Evolutionary conservation across 805 yeast genomes (phyloP), one percentile per base, ranked within the genome.

Genomic region (Ogataea thermomethanolica): DNA sequence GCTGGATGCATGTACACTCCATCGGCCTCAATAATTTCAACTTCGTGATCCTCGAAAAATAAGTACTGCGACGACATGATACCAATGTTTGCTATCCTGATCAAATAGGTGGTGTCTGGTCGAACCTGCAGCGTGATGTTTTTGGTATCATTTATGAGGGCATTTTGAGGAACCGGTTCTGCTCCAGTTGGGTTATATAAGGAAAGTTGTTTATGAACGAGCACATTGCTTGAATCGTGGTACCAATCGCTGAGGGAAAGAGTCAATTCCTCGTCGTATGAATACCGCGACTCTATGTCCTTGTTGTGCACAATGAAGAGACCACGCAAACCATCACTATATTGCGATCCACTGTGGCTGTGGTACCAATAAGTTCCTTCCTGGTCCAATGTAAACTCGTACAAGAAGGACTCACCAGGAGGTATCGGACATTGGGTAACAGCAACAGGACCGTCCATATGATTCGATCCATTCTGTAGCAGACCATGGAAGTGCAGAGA

Each of bases 321-420:
- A 0, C 83, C 89, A 51, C 91, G 70, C 45, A 84, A 62, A 0
- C 95, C 95, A 60, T 84, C 95, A 40, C 84, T 77, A 52, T 84
- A 84, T 55, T 84, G 93, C 10, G 84, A 66, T 0, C 87, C 89
- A 27, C 80, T 70, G 53, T 84, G 95, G 5, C 88, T 79, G 58
- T 84, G 95, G 60, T 84, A 84, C 95, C 95, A 84, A 62, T 70
- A 84, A n/a, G 87, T 74, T 36, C 95, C 95, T 3, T 67, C 77
- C 58, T 84, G 90, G 46, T 76, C 71, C 8, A 82, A 81, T 2
- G 84, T 78, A 54, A 84, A 84, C 61, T 84, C 83, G 62, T 84
- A 84, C 32, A 79, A 58, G 56, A 71, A 73, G 2, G 87, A 75
- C 50, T 76, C 76, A 22, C 84, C 84, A 7, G 84, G 80, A 29